Evolutionary conservation across 1,284 basidiomycete species (phyloP).

Genomic region (Schizophyllum commune): DNA sequence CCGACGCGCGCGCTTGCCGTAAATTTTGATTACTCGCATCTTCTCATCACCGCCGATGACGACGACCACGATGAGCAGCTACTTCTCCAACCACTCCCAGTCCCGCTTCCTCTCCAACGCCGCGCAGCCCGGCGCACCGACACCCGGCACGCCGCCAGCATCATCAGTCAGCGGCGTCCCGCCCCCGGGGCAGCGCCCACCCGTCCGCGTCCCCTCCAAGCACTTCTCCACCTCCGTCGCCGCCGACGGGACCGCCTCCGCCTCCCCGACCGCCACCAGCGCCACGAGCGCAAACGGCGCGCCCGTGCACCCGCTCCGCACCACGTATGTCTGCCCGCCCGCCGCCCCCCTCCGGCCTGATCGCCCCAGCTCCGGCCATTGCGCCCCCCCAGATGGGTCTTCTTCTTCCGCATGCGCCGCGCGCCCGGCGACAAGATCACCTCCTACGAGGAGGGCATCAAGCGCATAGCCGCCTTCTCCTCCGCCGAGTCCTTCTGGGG

Average conservation of each 20-base stretch:
- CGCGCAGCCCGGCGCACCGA: conserved; percentile 13
- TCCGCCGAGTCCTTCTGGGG: conserved; percentile 83
- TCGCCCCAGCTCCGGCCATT: neutral
- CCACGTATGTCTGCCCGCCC: conserved; percentile 69
- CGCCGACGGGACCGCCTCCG: conserved; percentile 26
- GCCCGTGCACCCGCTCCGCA: conserved; percentile 65
- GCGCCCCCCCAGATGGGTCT: conserved; percentile 56
- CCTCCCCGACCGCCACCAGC: too few species aligned
- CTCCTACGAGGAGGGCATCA: conserved; percentile 83
- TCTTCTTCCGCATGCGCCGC: conserved; percentile 81
- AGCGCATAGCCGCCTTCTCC: conserved; percentile 71
- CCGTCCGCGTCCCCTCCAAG: conserved; percentile 44
- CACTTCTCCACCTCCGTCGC: conserved; percentile 61
- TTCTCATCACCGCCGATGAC: neutral
- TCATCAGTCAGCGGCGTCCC: conserved; percentile 11
- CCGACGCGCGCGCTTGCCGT: neutral
- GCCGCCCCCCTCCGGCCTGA: conserved; percentile 3
- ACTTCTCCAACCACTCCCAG: conserved; percentile 73
- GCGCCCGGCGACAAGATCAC: conserved; percentile 72
- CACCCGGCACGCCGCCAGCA: conserved; percentile 6
- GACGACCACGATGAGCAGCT: conserved; percentile 30
- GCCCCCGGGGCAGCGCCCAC: conserved; percentile 15
- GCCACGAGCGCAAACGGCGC: conserved; percentile 19
- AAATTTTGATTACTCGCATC: neutral
- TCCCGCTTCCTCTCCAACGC: conserved; percentile 58